phyloP scores from a whole-genome alignment of 2,329 filamentous ascomycete species.

The Drechslerella dactyloides region DNA sequence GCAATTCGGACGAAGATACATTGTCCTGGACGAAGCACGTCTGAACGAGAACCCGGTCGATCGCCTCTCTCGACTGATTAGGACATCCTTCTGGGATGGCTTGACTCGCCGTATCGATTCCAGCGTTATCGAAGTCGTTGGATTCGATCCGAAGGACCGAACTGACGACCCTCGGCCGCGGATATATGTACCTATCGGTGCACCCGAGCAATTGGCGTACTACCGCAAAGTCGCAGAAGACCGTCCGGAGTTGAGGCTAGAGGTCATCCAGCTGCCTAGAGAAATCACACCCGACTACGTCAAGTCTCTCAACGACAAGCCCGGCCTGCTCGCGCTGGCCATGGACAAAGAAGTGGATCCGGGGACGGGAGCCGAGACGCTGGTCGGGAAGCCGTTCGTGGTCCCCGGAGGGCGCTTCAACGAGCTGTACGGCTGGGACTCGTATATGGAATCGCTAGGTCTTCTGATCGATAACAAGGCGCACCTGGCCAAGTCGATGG shows the following conservation, averaged over 20 bases:
- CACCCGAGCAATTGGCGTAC: conserved; percentile 86
- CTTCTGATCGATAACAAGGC: conserved; percentile 79
- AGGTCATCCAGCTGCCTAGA: conserved; percentile 79
- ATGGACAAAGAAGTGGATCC: conserved; percentile 78
- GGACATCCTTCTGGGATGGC: conserved; percentile 89
- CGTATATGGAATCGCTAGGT: conserved; percentile 95
- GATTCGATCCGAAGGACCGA: conserved; percentile 93
- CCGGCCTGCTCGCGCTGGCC: conserved; percentile 85
- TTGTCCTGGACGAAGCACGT: conserved; percentile 87
- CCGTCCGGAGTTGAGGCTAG: conserved; percentile 81
- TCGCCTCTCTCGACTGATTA: conserved; percentile 82
- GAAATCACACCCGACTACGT: conserved; percentile 78
- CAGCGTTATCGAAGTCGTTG: conserved; percentile 83
- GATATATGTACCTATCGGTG: conserved; percentile 86
- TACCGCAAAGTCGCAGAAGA: conserved; percentile 80
- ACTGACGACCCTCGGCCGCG: conserved; percentile 85
- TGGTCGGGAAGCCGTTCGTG: conserved; percentile 88
- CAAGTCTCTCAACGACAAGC: conserved; percentile 74
- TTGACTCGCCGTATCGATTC: conserved; percentile 89
- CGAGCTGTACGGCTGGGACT: conserved; percentile 98
- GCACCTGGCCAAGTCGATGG: conserved; percentile 91
- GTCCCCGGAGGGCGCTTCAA: conserved; percentile 98
- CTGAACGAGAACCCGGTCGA: conserved; percentile 95
- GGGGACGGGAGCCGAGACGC: conserved; percentile 71
- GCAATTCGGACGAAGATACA: conserved; percentile 85